Conservation (phyloP, 371 early-diverging fungal genomes). For the Mortierella sp. region DNA sequence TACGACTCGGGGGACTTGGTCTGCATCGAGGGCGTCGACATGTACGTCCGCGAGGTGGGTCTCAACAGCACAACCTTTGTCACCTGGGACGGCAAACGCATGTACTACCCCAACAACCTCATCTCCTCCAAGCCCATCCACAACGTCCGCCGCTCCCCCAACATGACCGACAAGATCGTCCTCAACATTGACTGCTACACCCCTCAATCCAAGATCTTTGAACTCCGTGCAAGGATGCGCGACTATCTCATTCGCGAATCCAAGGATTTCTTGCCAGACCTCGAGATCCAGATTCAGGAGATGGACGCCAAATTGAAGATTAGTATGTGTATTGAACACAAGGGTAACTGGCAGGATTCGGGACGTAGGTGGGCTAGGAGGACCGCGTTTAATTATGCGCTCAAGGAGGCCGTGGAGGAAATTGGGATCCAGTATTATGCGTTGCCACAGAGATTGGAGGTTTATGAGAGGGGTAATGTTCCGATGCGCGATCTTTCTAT, state of each 20-base stretch:
- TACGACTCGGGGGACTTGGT: conserved; percentile 87
- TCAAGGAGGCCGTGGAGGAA: conserved; percentile 72
- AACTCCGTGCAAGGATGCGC: conserved; percentile 65
- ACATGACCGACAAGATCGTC: conserved; percentile 72
- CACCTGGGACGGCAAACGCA: conserved; percentile 76
- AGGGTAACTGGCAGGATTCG: conserved; percentile 84
- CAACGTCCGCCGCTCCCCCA: conserved; percentile 80
- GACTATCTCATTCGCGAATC: conserved; percentile 73
- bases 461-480: conserved; percentile 24
- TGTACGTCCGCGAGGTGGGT: conserved; percentile 83
- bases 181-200: conserved; percentile 79
- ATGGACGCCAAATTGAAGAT: conserved; percentile 70
- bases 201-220: conserved; percentile 67
- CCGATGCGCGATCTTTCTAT: background rate
- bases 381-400: conserved; percentile 72
- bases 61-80: conserved; percentile 79
- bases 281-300: conserved; percentile 72
- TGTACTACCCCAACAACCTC: conserved; percentile 79
- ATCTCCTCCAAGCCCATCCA: conserved; percentile 79
- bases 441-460: conserved; percentile 61
- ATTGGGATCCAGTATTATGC: conserved; percentile 71
- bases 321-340: conserved; percentile 71
- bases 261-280: conserved; percentile 74
- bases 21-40: conserved; percentile 71
- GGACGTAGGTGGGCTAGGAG: conserved; percentile 74